Percentiles rank a stretch among this genome's conserved stretches.
These are phyloP conservation scores for Pseudogymnoascus sp. DNA, from an alignment of 2,329 filamentous ascomycete genomes.

Conservation along the genomic window DNA sequence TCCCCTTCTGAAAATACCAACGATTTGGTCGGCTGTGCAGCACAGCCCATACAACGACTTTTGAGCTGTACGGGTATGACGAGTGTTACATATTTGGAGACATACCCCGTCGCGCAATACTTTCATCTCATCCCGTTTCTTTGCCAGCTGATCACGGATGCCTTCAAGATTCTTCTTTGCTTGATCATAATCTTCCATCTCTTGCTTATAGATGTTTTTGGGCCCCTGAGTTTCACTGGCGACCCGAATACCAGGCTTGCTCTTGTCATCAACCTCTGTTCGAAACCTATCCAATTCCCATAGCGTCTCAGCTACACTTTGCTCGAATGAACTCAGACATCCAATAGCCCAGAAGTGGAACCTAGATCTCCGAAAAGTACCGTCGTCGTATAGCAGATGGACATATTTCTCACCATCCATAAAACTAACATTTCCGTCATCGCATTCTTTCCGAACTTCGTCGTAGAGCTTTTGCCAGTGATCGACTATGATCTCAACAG, in stretches of 20 bases:
- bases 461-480: not conserved
- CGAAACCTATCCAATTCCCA: not conserved
- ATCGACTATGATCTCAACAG: not conserved
- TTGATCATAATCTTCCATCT: not conserved
- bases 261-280: not conserved
- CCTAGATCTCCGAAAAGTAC: conserved; percentile 21
- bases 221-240: too few relatives aligned
- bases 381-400: conserved; percentile 23
- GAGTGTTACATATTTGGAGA: not conserved
- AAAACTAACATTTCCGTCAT: not conserved
- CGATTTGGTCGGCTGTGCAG: too few relatives aligned
- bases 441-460: not conserved
- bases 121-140: not conserved
- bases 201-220: not conserved
- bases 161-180: not conserved
- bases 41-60: not conserved
- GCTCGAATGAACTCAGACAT: conserved; percentile 18
- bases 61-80: not conserved
- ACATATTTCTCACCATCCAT: not conserved
- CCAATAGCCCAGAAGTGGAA: conserved; percentile 26
- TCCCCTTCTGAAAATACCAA: too few relatives aligned
- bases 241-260: not conserved
- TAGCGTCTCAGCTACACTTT: conserved; percentile 18
- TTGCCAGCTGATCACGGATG: not conserved
- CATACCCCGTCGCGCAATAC: not conserved